phyloP scores from a whole-genome alignment of 2,329 filamentous ascomycete genomes.

The Gnomoniopsis sp. region DNA sequence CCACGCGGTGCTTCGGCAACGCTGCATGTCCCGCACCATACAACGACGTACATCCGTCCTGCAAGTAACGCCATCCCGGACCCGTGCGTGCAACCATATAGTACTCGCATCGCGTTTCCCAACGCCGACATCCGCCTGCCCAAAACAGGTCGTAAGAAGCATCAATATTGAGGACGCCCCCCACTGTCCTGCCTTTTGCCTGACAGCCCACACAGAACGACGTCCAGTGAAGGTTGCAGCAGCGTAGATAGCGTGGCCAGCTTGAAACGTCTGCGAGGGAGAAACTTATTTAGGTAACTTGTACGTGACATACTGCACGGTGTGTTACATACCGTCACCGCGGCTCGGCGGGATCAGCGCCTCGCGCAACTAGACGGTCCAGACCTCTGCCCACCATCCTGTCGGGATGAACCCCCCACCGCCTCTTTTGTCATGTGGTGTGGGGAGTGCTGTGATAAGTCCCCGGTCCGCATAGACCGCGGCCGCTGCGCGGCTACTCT shows the following conservation, averaged over 20 bases:
- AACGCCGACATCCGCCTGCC: not conserved
- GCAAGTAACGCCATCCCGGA: not conserved
- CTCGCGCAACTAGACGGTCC: slow-evolving; percentile 3
- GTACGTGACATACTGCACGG: slow-evolving; percentile 8
- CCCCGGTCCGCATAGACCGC: not conserved
- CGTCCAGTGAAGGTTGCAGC: slow-evolving; percentile 1
- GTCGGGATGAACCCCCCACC: not conserved
- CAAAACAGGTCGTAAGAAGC: not conserved
- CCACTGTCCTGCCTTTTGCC: not conserved
- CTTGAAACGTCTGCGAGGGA: not conserved
- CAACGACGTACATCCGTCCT: not conserved
- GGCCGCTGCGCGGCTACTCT: not conserved
- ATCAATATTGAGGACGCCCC: not conserved
- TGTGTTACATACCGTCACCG: slow-evolving; percentile 4
- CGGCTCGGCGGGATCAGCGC: slow-evolving; percentile 12
- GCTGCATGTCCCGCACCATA: slow-evolving; percentile 8
- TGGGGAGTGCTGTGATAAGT: slow-evolving; percentile 3
- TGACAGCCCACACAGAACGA: not conserved
- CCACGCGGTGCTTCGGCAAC: slow-evolving; percentile 12
- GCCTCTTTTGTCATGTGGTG: not conserved
- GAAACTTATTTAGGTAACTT: not conserved
- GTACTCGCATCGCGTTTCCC: not conserved
- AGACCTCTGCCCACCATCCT: not conserved
- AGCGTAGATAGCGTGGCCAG: not conserved
- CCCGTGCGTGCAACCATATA: not conserved